These are phyloP conservation scores for Farysia itapuensis DNA, from an alignment of 1,284 basidiomycete genomes.

Conservation along the genomic window DNA sequence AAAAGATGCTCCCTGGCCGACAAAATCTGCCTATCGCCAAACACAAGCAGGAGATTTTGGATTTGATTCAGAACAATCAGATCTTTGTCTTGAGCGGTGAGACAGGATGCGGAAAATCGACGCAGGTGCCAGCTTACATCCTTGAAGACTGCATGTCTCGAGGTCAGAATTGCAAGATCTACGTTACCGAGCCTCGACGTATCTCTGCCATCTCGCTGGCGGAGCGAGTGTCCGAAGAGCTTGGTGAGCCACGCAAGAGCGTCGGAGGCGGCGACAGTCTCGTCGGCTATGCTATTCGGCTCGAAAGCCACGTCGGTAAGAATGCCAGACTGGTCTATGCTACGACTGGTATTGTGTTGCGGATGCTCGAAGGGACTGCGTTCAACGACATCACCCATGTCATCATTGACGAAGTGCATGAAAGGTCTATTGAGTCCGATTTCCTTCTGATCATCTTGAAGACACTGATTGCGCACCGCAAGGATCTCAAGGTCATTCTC, in stretches of 20 bases:
- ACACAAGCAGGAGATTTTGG: slow-evolving; percentile 76
- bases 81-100: slow-evolving; percentile 93
- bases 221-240: slow-evolving; percentile 88
- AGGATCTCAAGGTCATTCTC: slow-evolving; percentile 85
- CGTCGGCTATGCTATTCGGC: slow-evolving; percentile 90
- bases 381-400: slow-evolving; percentile 94
- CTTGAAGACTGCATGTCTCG: slow-evolving; percentile 83
- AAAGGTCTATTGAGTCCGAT: slow-evolving; percentile 95
- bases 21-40: slow-evolving; percentile 82
- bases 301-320: slow-evolving; percentile 74
- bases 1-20: slow-evolving; percentile 81
- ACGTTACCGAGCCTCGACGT: slow-evolving; percentile 91
- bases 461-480: slow-evolving; percentile 76
- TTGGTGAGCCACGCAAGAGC: slow-evolving; percentile 81
- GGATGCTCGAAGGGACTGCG: slow-evolving; percentile 89
- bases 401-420: slow-evolving; percentile 86
- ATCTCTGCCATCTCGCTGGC: slow-evolving; percentile 97
- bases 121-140: slow-evolving; percentile 92
- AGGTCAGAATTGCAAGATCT: slow-evolving; percentile 85
- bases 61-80: slow-evolving; percentile 75
- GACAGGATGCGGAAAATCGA: slow-evolving; percentile 98
- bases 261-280: slow-evolving; percentile 79
- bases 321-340: slow-evolving; percentile 63
- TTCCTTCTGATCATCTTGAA: slow-evolving; percentile 94
- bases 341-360: slow-evolving; percentile 92